Percentiles rank a stretch among this genome's conserved stretches.
Evolutionary conservation across 2,329 filamentous ascomycete species (phyloP).

Genomic region (Annulohypoxylon truncatum): DNA sequence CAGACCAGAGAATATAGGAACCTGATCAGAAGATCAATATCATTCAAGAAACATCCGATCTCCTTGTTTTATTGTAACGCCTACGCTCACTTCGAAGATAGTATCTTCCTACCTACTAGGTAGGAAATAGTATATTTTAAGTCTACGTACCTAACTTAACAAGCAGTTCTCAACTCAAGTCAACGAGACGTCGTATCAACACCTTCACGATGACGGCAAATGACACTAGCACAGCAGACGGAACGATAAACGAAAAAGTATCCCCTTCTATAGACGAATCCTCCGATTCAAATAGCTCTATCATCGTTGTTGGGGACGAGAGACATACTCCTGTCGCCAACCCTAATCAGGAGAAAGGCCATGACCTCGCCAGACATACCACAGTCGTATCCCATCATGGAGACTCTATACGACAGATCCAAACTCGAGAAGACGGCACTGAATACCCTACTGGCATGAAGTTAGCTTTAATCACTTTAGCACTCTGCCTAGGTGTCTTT

Average conservation of each 20-base stretch:
- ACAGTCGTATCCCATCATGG: constrained; percentile 46
- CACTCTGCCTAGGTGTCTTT: constrained; percentile 58
- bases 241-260: constrained; percentile 40
- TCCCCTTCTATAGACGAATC: constrained; percentile 27
- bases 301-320: constrained; percentile 16
- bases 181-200: constrained; percentile 11
- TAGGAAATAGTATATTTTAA: too few species aligned
- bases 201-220: constrained; percentile 44
- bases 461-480: constrained; percentile 55
- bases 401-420: constrained; percentile 40
- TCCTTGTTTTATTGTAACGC: neutral
- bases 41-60: neutral
- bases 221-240: constrained; percentile 40
- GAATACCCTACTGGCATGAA: constrained; percentile 54
- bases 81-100: neutral
- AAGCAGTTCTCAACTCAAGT: constrained; percentile 4
- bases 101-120: too few species aligned
- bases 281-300: constrained; percentile 18
- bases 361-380: constrained; percentile 40
- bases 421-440: constrained; percentile 54
- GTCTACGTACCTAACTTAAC: neutral
- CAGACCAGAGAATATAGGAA: neutral
- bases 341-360: constrained; percentile 28
- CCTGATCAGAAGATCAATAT: neutral
- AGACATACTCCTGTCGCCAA: neutral